Conservation (phyloP, 768 basidiomycete species). For the Lactarius psammicola region DNA sequence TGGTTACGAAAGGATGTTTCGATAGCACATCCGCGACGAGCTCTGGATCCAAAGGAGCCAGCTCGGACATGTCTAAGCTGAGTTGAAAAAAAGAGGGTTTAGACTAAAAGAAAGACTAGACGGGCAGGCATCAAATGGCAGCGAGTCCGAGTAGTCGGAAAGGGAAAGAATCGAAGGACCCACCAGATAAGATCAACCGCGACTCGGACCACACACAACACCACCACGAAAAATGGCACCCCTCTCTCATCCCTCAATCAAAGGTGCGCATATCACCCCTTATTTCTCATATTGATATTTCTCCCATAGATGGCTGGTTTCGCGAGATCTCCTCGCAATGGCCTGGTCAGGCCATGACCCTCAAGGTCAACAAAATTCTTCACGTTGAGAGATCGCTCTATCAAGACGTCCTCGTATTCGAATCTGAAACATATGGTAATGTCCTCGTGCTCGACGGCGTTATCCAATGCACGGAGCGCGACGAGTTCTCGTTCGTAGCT, state of each 20-base stretch:
- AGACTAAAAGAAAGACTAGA: neutral
- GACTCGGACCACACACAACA: neutral
- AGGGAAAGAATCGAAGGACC: neutral
- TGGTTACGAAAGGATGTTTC: slow-evolving; percentile 62
- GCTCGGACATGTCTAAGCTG: slow-evolving; percentile 33
- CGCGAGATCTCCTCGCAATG: slow-evolving; percentile 93
- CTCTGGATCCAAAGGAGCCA: slow-evolving; percentile 63
- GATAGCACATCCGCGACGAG: slow-evolving; percentile 66
- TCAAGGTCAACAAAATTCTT: slow-evolving; percentile 93
- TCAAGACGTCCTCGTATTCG: slow-evolving; percentile 97
- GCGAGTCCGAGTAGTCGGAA: neutral
- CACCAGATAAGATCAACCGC: slow-evolving; percentile 10
- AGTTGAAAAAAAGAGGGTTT: neutral
- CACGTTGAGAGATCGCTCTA: slow-evolving; percentile 91
- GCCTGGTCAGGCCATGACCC: slow-evolving; percentile 96
- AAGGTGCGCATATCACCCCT: slow-evolving; percentile 29
- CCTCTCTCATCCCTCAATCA: slow-evolving; percentile 42
- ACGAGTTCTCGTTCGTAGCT: slow-evolving; percentile 89
- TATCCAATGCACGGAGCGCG: slow-evolving; percentile 96
- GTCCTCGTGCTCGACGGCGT: slow-evolving; percentile 94
- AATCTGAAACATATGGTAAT: slow-evolving; percentile 95
- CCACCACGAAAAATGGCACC: slow-evolving; percentile 35
- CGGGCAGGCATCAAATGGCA: neutral
- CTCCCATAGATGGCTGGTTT: slow-evolving; percentile 83
- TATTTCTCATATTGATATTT: neutral